phyloP scores from a whole-genome alignment of 2,329 filamentous ascomycete species.

The Aspergillus uvarum region DNA sequence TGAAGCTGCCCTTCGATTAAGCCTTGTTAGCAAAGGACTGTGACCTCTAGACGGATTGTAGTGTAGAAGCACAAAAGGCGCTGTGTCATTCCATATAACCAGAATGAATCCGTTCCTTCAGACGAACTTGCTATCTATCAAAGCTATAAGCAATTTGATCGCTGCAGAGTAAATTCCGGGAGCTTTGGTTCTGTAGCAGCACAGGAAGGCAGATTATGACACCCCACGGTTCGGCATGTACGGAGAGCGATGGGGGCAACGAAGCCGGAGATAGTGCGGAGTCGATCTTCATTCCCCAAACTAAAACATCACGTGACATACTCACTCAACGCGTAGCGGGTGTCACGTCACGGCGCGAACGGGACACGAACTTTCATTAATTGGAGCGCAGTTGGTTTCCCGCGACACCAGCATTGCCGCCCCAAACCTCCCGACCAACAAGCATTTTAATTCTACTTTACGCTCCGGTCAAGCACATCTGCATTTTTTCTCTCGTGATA shows the following conservation, averaged over 20 bases:
- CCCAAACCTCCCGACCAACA: neutral
- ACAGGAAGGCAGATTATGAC: too few species aligned
- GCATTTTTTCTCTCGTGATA: neutral
- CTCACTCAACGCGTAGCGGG: constrained; percentile 15
- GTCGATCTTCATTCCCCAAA: neutral
- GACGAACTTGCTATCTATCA: too few species aligned
- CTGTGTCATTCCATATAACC: too few species aligned
- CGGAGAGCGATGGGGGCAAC: neutral
- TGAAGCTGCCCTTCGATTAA: too few species aligned
- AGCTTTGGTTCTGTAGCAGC: too few species aligned
- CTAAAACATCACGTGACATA: neutral
- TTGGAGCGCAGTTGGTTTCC: constrained; percentile 11
- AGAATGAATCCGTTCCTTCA: too few species aligned
- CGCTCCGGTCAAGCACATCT: neutral
- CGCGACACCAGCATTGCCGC: constrained; percentile 9
- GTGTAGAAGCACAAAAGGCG: too few species aligned
- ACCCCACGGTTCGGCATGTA: too few species aligned
- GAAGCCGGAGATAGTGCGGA: neutral
- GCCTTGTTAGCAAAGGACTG: too few species aligned
- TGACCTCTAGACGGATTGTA: too few species aligned
- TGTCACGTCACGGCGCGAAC: constrained; percentile 22
- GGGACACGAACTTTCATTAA: constrained; percentile 18
- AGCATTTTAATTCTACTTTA: neutral
- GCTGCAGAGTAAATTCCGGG: too few species aligned
- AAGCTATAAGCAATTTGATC: too few species aligned